These are phyloP conservation scores for Diophrys appendiculata DNA, from an alignment of 73 alveolate species.

Conservation along the genomic window DNA sequence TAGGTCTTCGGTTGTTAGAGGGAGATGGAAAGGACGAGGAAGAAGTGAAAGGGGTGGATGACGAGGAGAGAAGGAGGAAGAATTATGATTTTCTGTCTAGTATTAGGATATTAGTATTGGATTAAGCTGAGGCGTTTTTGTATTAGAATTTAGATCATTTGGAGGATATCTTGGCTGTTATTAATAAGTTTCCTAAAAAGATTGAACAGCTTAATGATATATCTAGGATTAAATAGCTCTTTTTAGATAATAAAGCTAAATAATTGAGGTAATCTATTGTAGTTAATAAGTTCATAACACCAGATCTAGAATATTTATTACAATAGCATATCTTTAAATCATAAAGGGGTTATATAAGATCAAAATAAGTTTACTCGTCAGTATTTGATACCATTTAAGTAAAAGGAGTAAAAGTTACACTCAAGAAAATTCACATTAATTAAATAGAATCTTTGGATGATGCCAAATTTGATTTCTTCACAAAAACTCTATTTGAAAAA, in stretches of 20 bases:
- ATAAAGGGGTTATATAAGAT: not conserved
- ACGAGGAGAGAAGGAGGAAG: constrained; percentile 51
- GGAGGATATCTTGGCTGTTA: constrained; percentile 74
- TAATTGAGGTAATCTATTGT: constrained; percentile 71
- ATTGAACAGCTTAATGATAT: constrained; percentile 76
- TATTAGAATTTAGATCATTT: constrained; percentile 87
- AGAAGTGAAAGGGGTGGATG: not conserved
- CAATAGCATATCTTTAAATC: constrained; percentile 40
- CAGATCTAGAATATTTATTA: constrained; percentile 67
- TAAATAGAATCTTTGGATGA: constrained; percentile 72
- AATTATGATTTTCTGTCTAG: constrained; percentile 83
- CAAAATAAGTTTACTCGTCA: not conserved
- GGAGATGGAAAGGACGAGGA: constrained; percentile 79
- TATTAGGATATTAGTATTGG: constrained; percentile 75
- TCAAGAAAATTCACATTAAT: constrained; percentile 53
- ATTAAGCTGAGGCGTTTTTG: constrained; percentile 77
- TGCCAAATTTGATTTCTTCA: constrained; percentile 76
- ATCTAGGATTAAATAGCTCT: constrained; percentile 72
- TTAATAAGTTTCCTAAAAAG: constrained; percentile 77
- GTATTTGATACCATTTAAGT: not conserved
- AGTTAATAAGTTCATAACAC: constrained; percentile 70
- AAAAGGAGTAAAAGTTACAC: constrained; percentile 32
- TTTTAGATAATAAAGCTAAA: constrained; percentile 58
- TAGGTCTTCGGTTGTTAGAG: constrained; percentile 75
- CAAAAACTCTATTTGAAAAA: constrained; percentile 80